Evolutionary conservation across 768 basidiomycete species (phyloP).

Genomic region (Lentinula sp.): DNA sequence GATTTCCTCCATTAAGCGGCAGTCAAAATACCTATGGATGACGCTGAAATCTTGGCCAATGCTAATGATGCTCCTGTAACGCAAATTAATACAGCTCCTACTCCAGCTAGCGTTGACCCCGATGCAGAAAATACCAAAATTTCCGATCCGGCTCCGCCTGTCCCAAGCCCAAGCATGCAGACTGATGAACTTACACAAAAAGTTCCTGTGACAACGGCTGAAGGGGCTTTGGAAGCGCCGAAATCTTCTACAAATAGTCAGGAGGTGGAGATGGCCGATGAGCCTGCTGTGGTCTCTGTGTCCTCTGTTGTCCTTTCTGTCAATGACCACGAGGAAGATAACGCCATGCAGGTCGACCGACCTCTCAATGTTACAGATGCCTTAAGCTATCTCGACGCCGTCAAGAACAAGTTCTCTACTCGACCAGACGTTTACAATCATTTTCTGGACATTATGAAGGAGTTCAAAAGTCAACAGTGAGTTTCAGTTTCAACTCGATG

Average conservation of each 20-base stretch:
- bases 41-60: neutral
- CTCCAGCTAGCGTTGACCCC: neutral
- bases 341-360: constrained; percentile 22
- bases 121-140: neutral
- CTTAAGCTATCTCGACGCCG: constrained; percentile 88
- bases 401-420: constrained; percentile 87
- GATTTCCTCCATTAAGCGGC: neutral
- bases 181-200: neutral
- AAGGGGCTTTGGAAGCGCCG: neutral
- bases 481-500: constrained; percentile 14
- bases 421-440: constrained; percentile 93
- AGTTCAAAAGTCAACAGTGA: constrained; percentile 80
- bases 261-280: neutral
- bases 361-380: constrained; percentile 92
- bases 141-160: neutral
- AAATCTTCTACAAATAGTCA: neutral
- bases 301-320: neutral
- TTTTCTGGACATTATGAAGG: constrained; percentile 97
- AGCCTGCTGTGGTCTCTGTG: neutral
- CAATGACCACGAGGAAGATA: constrained; percentile 6
- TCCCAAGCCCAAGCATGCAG: neutral
- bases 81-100: neutral
- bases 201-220: neutral
- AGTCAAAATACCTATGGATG: neutral
- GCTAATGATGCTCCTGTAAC: neutral